These are phyloP conservation scores for Musa acuminata DNA, from an alignment of 176 grass and related monocot species.

Conservation along the genomic window DNA sequence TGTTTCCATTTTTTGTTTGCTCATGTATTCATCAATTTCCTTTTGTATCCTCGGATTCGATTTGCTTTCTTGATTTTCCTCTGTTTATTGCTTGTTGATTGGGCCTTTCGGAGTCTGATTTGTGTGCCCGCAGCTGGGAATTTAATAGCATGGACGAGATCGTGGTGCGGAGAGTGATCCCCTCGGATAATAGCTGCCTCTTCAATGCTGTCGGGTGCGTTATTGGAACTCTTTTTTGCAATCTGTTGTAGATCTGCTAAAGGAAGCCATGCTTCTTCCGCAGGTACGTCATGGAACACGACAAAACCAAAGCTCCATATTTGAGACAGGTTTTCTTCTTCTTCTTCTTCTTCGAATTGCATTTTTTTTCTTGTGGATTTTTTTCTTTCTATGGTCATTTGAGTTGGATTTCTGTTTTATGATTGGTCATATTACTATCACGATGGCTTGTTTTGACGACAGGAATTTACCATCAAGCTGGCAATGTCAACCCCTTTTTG, in stretches of 20 bases:
- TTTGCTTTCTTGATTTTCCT: background rate
- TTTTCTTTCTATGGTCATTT: background rate
- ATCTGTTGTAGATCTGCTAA: constrained; percentile 7
- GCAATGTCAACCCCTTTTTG: no score
- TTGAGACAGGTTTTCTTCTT: constrained; percentile 56
- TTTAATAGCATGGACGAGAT: constrained; percentile 53
- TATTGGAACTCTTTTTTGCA: constrained; percentile 13
- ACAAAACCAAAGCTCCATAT: constrained; percentile 57
- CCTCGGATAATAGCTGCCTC: constrained; percentile 93
- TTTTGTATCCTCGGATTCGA: background rate
- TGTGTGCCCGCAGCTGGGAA: background rate
- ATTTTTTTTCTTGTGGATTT: background rate
- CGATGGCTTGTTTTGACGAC: no score
- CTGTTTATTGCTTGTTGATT: no score
- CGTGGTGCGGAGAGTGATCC: constrained; percentile 80
- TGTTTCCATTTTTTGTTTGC: no score
- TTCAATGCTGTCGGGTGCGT: constrained; percentile 89
- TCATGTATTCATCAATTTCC: no score
- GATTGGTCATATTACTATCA: no score
- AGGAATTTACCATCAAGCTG: no score
- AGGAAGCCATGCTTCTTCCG: constrained; percentile 1
- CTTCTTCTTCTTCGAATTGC: background rate
- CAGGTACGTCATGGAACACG: constrained; percentile 86
- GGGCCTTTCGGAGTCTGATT: no score
- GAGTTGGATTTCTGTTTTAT: background rate